These are phyloP conservation scores for Wickerhamiella musiphila DNA, from an alignment of 805 yeast species.

Conservation along the genomic window DNA sequence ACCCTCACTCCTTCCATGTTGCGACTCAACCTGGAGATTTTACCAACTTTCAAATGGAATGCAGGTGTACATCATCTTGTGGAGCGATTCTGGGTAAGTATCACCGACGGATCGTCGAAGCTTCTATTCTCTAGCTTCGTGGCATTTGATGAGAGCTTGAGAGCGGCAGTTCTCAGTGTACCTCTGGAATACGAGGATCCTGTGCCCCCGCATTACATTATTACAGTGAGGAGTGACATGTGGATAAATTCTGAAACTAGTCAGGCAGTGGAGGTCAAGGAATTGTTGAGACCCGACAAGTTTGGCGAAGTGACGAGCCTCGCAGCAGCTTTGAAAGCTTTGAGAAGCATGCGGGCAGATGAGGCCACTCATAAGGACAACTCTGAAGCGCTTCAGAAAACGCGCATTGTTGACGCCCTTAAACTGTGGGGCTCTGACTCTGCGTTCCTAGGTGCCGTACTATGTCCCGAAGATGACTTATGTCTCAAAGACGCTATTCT, in stretches of 20 bases:
- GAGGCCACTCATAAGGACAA: no score
- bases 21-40: conserved; percentile 45
- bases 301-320: no score
- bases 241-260: conserved; percentile 69
- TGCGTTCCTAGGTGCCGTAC: no score
- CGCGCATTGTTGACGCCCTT: no score
- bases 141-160: no score
- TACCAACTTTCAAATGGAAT: conserved; percentile 74
- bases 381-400: no score
- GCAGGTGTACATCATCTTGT: conserved; percentile 38
- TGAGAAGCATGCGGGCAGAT: no score
- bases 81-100: conserved; percentile 51
- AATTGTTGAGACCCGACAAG: conserved; percentile 40
- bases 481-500: no score
- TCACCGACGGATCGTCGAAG: conserved; percentile 67
- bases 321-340: no score
- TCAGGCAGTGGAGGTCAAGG: conserved; percentile 39
- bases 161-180: conserved; percentile 45
- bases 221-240: conserved; percentile 55
- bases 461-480: no score
- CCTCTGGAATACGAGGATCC: conserved; percentile 38
- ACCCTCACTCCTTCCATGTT: conserved; percentile 62
- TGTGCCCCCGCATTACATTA: conserved; percentile 57
- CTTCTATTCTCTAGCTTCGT: conserved; percentile 44
- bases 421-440: no score